Evolutionary conservation across 2,329 filamentous ascomycete genomes (phyloP).

Genomic region (Aspergillus spinulosporus): DNA sequence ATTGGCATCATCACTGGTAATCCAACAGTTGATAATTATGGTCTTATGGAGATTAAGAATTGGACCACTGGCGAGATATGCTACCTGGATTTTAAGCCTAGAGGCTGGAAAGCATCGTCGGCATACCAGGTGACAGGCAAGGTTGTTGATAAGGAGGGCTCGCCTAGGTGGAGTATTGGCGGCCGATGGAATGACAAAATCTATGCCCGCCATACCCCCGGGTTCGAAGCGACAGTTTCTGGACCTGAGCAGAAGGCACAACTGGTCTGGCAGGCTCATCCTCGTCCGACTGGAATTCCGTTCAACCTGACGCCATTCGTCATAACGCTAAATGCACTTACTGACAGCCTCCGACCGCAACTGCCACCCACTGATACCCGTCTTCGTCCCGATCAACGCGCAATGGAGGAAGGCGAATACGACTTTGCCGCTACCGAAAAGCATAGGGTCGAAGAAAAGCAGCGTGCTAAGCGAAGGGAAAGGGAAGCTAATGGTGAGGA

Average conservation of each 20-base stretch:
- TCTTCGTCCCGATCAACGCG: slow-evolving; percentile 89
- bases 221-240: slow-evolving; percentile 68
- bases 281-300: slow-evolving; percentile 77
- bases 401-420: slow-evolving; percentile 98
- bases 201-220: slow-evolving; percentile 88
- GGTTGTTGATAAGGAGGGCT: slow-evolving; percentile 75
- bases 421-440: slow-evolving; percentile 92
- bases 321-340: slow-evolving; percentile 87
- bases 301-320: slow-evolving; percentile 98
- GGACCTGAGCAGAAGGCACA: slow-evolving; percentile 71
- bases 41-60: slow-evolving; percentile 95
- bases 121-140: slow-evolving; percentile 88
- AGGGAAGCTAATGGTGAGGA: slow-evolving; percentile 78
- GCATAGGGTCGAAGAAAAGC: slow-evolving; percentile 88
- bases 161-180: slow-evolving; percentile 83
- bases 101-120: slow-evolving; percentile 92
- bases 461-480: slow-evolving; percentile 71
- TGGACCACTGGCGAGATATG: slow-evolving; percentile 94
- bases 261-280: slow-evolving; percentile 88
- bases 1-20: slow-evolving; percentile 97
- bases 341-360: slow-evolving; percentile 73
- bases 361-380: slow-evolving; percentile 91
- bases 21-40: slow-evolving; percentile 96
- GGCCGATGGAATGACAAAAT: slow-evolving; percentile 97
- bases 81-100: slow-evolving; percentile 85